Conservation (phyloP, 805 yeast species). For the Ogataea ramenticola region DNA sequence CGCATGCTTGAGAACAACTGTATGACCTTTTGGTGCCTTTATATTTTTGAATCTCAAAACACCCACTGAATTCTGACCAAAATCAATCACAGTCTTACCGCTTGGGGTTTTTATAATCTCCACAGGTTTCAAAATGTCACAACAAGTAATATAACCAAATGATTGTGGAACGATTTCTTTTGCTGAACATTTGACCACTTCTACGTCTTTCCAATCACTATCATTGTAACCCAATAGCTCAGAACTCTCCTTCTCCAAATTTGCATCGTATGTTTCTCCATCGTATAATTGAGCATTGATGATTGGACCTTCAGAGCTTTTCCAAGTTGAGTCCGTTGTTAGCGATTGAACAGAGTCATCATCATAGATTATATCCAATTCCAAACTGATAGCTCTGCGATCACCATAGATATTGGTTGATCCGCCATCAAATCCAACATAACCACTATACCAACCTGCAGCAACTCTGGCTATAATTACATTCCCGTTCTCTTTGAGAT, state of each 20-base stretch:
- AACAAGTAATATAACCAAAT: conserved; percentile 9
- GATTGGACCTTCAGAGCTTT: conserved; percentile 12
- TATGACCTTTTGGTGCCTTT: conserved; percentile 12
- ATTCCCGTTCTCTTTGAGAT: conserved; percentile 6
- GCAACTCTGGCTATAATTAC: conserved; percentile 16
- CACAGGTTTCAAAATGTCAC: conserved; percentile 10
- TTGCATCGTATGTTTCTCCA: conserved; percentile 21
- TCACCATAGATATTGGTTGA: conserved; percentile 15
- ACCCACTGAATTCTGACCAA: conserved; percentile 20
- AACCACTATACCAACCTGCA: conserved; percentile 21
- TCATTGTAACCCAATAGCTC: conserved; percentile 4
- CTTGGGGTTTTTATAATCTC: conserved; percentile 10
- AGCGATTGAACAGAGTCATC: conserved; percentile 9
- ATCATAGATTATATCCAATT: conserved; percentile 9
- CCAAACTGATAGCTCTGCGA: conserved; percentile 12
- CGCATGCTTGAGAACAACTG: conserved; percentile 13
- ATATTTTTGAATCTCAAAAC: conserved; percentile 10
- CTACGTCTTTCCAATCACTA: conserved; percentile 6
- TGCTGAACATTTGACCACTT: conserved; percentile 1
- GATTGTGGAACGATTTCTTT: conserved; percentile 6
- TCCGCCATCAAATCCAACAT: conserved; percentile 20
- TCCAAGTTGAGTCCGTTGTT: conserved; percentile 16
- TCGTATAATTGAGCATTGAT: conserved; percentile 15
- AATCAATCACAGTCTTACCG: conserved; percentile 18
- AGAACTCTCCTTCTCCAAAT: conserved; percentile 12